Percentiles rank a stretch among this genome's conserved stretches.
phyloP scores from a whole-genome alignment of 2,329 filamentous ascomycete species.

The Plenodomus biglobosus region DNA sequence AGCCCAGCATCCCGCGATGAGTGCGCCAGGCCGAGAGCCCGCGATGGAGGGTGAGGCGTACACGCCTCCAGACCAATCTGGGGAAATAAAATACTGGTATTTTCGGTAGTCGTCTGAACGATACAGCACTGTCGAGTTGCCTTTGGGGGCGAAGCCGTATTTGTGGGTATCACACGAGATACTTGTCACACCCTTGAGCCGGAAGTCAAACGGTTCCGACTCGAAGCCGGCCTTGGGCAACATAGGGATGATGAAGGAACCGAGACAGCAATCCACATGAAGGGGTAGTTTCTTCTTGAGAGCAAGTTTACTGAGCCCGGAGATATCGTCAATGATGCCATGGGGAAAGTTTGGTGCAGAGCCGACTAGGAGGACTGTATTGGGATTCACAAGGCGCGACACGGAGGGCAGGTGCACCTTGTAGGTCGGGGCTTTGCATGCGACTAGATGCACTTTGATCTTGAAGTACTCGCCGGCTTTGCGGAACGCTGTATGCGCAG shows the following conservation, averaged over 20 bases:
- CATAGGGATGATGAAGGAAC: conserved; percentile 91
- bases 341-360: conserved; percentile 98
- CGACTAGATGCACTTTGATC: conserved; percentile 88
- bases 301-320: conserved; percentile 79
- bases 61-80: conserved; percentile 93
- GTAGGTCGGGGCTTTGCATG: conserved; percentile 81
- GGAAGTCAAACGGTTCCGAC: conserved; percentile 86
- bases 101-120: conserved; percentile 74
- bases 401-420: conserved; percentile 80
- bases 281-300: conserved; percentile 77
- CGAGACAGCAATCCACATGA: conserved; percentile 96
- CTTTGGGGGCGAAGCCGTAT: conserved; percentile 97
- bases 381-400: conserved; percentile 84
- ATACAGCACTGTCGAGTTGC: conserved; percentile 92
- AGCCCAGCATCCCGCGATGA: conserved; percentile 96
- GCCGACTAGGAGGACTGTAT: conserved; percentile 90
- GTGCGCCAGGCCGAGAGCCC: conserved; percentile 84
- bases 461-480: conserved; percentile 96
- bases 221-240: conserved; percentile 93
- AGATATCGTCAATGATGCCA: conserved; percentile 95
- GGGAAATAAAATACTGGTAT: conserved; percentile 95
- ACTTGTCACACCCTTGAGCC: conserved; percentile 87
- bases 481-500: conserved; percentile 92
- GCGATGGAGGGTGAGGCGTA: conserved; percentile 93
- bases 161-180: conserved; percentile 99